phyloP scores from a whole-genome alignment of 2,329 filamentous ascomycete species.

The Diaporthe capsici region DNA sequence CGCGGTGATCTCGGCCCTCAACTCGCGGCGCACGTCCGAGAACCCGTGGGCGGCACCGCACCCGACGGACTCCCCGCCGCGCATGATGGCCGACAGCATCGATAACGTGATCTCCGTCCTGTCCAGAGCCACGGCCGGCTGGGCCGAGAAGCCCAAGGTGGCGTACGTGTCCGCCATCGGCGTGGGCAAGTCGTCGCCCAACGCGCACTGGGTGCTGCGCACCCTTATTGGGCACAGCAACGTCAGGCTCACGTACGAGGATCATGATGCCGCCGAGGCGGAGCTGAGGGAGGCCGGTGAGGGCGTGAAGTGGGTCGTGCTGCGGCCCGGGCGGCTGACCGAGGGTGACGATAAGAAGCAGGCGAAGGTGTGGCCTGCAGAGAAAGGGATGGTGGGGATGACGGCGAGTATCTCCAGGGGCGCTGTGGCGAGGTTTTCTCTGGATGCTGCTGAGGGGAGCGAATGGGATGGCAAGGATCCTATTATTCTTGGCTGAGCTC shows the following conservation, averaged over 20 bases:
- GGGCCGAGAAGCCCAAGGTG: conserved; percentile 19
- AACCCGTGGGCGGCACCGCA: conserved; percentile 17
- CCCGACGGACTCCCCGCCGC: conserved; percentile 24
- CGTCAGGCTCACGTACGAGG: conserved; percentile 11
- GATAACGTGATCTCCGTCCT: conserved; percentile 1
- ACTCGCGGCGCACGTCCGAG: conserved; percentile 26
- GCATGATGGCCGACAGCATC: conserved; percentile 28
- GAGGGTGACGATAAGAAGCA: conserved; percentile 15
- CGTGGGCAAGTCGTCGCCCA: conserved; percentile 17
- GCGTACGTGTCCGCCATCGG: conserved; percentile 19
- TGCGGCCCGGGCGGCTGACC: conserved; percentile 13
- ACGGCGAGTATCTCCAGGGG: background rate
- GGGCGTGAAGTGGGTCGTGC: background rate
- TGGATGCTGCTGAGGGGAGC: conserved; percentile 6
- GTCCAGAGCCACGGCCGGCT: background rate
- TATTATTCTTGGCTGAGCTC: background rate
- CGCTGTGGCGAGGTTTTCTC: background rate
- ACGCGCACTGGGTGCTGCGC: conserved; percentile 22
- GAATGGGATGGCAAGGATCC: conserved; percentile 20
- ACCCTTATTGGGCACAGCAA: conserved; percentile 21
- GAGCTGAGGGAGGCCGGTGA: background rate
- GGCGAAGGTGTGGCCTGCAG: background rate
- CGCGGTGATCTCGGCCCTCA: conserved; percentile 9
- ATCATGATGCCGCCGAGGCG: conserved; percentile 12
- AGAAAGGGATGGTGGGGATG: conserved; percentile 25